Evolutionary conservation across 495 filamentous ascomycete species (phyloP).

Genomic region (Aspergillus olivimuriae): DNA sequence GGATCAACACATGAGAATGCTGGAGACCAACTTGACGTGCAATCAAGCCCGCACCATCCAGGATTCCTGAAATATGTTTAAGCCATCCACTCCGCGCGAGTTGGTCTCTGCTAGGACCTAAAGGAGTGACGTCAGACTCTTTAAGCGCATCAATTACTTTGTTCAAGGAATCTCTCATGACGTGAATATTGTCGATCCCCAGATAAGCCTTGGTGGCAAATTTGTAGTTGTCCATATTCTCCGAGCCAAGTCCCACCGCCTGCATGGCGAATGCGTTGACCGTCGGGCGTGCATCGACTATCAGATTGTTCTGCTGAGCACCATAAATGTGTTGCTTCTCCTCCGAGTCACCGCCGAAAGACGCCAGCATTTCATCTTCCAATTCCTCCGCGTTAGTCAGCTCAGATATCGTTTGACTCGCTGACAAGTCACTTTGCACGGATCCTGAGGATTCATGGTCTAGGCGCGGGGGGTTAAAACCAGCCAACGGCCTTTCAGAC

Average conservation of each 20-base stretch:
- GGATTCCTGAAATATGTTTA: constrained; percentile 77
- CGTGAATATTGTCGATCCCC: constrained; percentile 99
- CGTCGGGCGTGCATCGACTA: constrained; percentile 92
- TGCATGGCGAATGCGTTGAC: constrained; percentile 97
- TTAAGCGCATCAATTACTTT: constrained; percentile 88
- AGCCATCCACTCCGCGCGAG: constrained; percentile 84
- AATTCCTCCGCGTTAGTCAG: constrained; percentile 55
- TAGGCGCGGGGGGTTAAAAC: constrained; percentile 30
- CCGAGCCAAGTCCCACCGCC: constrained; percentile 84
- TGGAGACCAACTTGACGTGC: constrained; percentile 83
- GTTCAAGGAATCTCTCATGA: constrained; percentile 88
- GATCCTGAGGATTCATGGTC: constrained; percentile 53
- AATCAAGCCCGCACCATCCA: constrained; percentile 80
- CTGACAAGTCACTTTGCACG: constrained; percentile 47
- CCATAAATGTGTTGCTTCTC: constrained; percentile 66
- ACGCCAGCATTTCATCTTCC: constrained; percentile 65
- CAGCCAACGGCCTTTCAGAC: constrained; percentile 39
- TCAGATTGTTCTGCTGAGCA: constrained; percentile 89
- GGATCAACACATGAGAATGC: constrained; percentile 91
- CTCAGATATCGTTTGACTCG: constrained; percentile 33
- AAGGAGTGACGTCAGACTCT: constrained; percentile 79
- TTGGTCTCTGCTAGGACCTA: constrained; percentile 77
- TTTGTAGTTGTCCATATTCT: constrained; percentile 97
- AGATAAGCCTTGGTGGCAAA: constrained; percentile 88
- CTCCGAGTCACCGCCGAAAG: constrained; percentile 31